Evolutionary conservation across 176 grass and related monocot genomes (phyloP).

Genomic region (Zoysia japonica): DNA sequence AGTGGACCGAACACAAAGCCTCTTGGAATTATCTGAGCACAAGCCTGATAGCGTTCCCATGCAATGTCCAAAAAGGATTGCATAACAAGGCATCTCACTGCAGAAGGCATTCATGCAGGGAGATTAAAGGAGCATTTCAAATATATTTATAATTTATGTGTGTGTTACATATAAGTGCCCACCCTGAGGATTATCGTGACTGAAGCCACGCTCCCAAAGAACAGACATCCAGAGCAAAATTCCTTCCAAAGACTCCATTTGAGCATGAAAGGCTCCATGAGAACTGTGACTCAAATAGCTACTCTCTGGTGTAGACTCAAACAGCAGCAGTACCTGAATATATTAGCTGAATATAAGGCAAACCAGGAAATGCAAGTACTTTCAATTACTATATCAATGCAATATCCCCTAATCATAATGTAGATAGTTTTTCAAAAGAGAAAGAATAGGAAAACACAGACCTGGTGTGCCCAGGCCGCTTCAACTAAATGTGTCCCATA

Average conservation of each 20-base stretch:
- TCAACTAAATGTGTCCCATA: slow-evolving; percentile 95
- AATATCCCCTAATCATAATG: slow-evolving; percentile 4
- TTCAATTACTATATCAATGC: slow-evolving; percentile 4
- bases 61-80: slow-evolving; percentile 80
- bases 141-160: slow-evolving; percentile 11
- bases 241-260: slow-evolving; percentile 73
- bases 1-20: slow-evolving; percentile 80
- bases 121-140: slow-evolving; percentile 29
- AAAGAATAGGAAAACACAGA: slow-evolving; percentile 45
- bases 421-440: slow-evolving; percentile 16
- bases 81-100: slow-evolving; percentile 88
- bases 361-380: background rate
- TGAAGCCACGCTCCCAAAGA: slow-evolving; percentile 92
- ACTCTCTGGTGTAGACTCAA: slow-evolving; percentile 61
- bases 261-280: slow-evolving; percentile 50
- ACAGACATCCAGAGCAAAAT: slow-evolving; percentile 83
- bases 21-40: slow-evolving; percentile 59
- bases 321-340: slow-evolving; percentile 68
- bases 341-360: slow-evolving; percentile 27
- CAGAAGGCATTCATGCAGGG: slow-evolving; percentile 41
- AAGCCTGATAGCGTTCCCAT: slow-evolving; percentile 56
- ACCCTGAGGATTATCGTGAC: slow-evolving; percentile 96
- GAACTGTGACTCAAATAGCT: slow-evolving; percentile 35
- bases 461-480: slow-evolving; percentile 93
- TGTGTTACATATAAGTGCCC: slow-evolving; percentile 9